Evolutionary conservation across 2,329 filamentous ascomycete genomes (phyloP), one percentile per base, ranked within the genome.

Genomic region (Rosellinia necatrix): DNA sequence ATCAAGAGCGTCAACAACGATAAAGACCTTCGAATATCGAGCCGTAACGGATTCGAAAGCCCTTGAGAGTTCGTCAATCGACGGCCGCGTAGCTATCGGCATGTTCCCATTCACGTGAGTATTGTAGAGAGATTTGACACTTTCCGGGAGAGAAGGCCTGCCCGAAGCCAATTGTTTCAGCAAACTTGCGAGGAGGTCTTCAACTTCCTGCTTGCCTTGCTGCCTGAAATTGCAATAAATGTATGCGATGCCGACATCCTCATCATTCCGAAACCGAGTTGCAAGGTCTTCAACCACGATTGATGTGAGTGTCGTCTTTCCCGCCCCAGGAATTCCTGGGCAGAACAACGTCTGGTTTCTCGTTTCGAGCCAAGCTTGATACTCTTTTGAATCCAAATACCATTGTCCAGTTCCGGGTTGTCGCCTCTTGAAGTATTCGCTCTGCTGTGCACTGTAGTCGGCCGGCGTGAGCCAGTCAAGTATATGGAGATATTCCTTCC

Each of bases 231-330:
- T 74, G 64, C 71, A 81, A 49, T 78, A 84, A 0, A 81, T 10
- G 29, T 76, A 82, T 0, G 73, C 75, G n/a, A 82, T 65, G 0
- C 71, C 53, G 12, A 42, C 19, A 6, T 47, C 19, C 30, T 8
- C 17, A 6, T 59, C 37, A n/a, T 6, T 27, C 9, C 15, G n/a
- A 29, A 69, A 72, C 2, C 32, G 38, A 1, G 40, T 57, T 4
- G 32, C 17, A 1, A 82, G 66, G 13, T 79, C 21, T 3, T 81
- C 67, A 0, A 81, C 59, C 0, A 77, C 70, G 12, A 75, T 71
- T 0, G 77, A 71, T 0, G 75, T 65, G 1, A 78, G 53, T 6
- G 79, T 76, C 0, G 78, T 81, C 63, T 81, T 82, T 0, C 78
- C 77, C 0, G 77, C 75, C 7, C 78, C 78, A 1, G 78, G 78